phyloP scores from a whole-genome alignment of 1,284 basidiomycete genomes.

The Ceratobasidium sp. region DNA sequence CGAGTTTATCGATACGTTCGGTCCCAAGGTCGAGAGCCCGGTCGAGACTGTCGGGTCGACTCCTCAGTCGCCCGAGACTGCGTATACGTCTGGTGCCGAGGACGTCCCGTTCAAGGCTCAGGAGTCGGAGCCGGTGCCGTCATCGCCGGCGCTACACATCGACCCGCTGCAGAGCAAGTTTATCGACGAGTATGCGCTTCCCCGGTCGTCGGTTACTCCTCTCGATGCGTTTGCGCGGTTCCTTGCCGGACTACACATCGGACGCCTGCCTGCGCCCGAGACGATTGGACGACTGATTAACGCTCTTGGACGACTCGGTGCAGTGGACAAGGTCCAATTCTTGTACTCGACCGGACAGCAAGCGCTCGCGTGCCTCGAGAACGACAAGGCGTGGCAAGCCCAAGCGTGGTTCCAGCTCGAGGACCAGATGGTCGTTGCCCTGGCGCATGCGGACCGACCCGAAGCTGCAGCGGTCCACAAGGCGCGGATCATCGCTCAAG shows the following conservation, averaged over 20 bases:
- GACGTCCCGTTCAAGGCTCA: not conserved
- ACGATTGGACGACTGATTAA: constrained; percentile 73
- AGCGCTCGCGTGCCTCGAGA: constrained; percentile 61
- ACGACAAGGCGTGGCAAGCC: constrained; percentile 63
- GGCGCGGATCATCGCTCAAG: constrained; percentile 77
- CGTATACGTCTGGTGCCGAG: constrained; percentile 34
- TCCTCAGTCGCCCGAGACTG: constrained; percentile 29
- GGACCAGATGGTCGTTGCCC: constrained; percentile 86
- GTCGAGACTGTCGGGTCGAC: constrained; percentile 20
- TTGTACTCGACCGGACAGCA: constrained; percentile 78
- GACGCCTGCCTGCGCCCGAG: constrained; percentile 64
- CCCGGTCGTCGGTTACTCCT: constrained; percentile 31
- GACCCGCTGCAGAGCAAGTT: constrained; percentile 41
- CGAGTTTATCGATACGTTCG: constrained; percentile 41
- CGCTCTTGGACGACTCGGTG: constrained; percentile 69
- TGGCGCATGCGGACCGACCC: constrained; percentile 81
- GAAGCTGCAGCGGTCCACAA: constrained; percentile 85
- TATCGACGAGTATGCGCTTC: constrained; percentile 42
- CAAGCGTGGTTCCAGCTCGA: constrained; percentile 82
- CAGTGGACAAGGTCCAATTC: constrained; percentile 69
- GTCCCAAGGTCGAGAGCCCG: constrained; percentile 9
- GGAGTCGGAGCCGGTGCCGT: not conserved
- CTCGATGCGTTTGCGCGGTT: constrained; percentile 52
- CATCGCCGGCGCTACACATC: constrained; percentile 25
- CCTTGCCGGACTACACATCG: constrained; percentile 53